Evolutionary conservation across 495 filamentous ascomycete species (phyloP).

Genomic region (Neurospora pannonica): DNA sequence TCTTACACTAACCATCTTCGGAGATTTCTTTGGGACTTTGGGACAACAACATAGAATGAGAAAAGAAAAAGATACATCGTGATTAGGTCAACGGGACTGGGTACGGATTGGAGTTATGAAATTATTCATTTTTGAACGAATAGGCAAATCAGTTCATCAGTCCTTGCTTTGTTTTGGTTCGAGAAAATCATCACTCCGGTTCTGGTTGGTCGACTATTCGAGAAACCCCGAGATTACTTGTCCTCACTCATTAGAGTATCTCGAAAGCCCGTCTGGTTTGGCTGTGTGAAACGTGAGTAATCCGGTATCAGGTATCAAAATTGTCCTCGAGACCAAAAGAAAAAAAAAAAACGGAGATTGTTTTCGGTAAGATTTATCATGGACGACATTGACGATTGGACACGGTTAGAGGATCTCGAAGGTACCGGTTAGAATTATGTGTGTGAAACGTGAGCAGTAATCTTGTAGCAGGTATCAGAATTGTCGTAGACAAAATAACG

Average conservation of each 20-base stretch:
- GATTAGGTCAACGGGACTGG: neutral
- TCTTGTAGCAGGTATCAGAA: neutral
- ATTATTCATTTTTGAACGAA: neutral
- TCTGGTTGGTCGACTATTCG: neutral
- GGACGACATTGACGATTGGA: no score
- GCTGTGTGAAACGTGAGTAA: neutral
- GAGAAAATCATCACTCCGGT: neutral
- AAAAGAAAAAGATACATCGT: neutral
- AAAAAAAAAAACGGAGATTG: no score
- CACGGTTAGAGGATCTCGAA: no score
- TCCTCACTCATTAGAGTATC: neutral
- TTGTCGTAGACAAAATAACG: neutral
- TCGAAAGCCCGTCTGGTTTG: neutral
- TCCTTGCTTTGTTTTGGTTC: neutral
- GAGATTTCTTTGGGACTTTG: neutral
- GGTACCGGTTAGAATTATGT: no score
- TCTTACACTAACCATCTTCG: neutral
- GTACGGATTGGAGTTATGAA: neutral
- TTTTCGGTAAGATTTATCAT: no score
- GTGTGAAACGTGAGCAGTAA: neutral
- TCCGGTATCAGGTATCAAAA: neutral
- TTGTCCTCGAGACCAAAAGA: no score
- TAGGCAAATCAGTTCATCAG: neutral
- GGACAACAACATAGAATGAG: neutral
- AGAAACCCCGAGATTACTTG: neutral